phyloP scores from a whole-genome alignment of 495 filamentous ascomycete genomes.

The Aspergillus carlsbadensis region DNA sequence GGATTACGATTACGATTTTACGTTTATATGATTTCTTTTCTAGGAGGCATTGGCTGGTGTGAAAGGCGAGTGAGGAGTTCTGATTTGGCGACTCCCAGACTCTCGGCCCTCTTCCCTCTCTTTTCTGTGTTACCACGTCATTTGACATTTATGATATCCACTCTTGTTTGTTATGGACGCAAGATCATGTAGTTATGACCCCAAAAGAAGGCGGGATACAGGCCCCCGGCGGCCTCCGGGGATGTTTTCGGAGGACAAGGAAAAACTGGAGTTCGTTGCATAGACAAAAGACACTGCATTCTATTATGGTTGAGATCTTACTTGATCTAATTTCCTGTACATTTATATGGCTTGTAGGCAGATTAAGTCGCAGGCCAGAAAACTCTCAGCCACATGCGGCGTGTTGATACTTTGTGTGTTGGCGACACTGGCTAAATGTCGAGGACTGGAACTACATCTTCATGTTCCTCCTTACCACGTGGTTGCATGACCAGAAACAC shows the following conservation, averaged over 20 bases:
- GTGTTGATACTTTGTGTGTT: too few species aligned
- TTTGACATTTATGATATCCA: slow-evolving; percentile 28
- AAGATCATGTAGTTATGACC: slow-evolving; percentile 8
- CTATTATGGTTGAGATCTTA: neutral
- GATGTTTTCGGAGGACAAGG: neutral
- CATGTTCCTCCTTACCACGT: too few species aligned
- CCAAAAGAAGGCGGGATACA: neutral
- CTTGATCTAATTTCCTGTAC: too few species aligned
- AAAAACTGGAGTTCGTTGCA: slow-evolving; percentile 18
- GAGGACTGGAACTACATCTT: too few species aligned
- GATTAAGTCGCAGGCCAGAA: too few species aligned
- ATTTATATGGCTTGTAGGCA: too few species aligned
- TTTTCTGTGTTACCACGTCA: slow-evolving; percentile 16
- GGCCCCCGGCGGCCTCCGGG: too few species aligned
- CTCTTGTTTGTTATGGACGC: slow-evolving; percentile 21
- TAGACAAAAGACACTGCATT: slow-evolving; percentile 11
- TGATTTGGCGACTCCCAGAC: neutral
- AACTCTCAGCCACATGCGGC: too few species aligned
- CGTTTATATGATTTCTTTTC: slow-evolving; percentile 16
- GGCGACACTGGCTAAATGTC: too few species aligned
- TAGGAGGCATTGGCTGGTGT: slow-evolving; percentile 12
- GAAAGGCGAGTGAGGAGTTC: neutral
- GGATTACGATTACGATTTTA: slow-evolving; percentile 21
- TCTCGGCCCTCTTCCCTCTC: slow-evolving; percentile 22
- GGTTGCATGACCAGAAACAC: too few species aligned